Base-by-base conservation (phyloP, 1,284 basidiomycete species). In the Pisolithus thermaeus region DNA sequence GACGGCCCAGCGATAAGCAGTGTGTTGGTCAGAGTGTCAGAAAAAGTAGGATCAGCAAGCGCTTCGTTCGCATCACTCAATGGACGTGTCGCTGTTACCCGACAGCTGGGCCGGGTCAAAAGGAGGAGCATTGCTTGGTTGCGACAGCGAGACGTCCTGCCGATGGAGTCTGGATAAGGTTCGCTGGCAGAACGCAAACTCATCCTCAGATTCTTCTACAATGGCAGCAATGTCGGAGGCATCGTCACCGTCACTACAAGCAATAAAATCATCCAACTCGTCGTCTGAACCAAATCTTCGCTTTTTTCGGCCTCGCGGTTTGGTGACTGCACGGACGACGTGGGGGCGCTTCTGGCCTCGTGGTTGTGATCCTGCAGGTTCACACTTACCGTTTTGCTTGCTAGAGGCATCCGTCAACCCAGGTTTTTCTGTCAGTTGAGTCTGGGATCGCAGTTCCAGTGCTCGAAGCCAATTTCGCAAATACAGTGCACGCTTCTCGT, bases 1-100 rank as follows among this genome's bases (percentile, higher is more conserved):
- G 79, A 71, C 0, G 92, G 91, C 0, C 97, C 97, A 22, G 73
- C 64, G 25, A 99, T 78, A 2, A 99, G 72, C 50, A 97, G 87
- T 0, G 91, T 87, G 66, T 96, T 97, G 41, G 83, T 84, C 22
- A 97, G 73, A 45, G 73, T 69, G 42, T 73, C 70, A 49, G 73
- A 69, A 59, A 79, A 77, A 53, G 61, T 52, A 18, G 54, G 48
- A 40, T 56, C 55, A 48, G 52, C 56, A 35, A 42, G 30, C 35
- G 40, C 40, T n/a, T 48, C 53, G 28, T 46, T 52, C 37, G 18
- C 23, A 48, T 36, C 53, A 9, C 49, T 37, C 35, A 44, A 44
- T 46, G 46, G 51, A 46, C 55, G n/a, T 23, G 46, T 55, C n/a
- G 20, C 25, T 40, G 56, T 56, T 50, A 47, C 47, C 47, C 54